phyloP scores from a whole-genome alignment of 352 stramenopile species.

The Globisporangium heterothallicum region DNA sequence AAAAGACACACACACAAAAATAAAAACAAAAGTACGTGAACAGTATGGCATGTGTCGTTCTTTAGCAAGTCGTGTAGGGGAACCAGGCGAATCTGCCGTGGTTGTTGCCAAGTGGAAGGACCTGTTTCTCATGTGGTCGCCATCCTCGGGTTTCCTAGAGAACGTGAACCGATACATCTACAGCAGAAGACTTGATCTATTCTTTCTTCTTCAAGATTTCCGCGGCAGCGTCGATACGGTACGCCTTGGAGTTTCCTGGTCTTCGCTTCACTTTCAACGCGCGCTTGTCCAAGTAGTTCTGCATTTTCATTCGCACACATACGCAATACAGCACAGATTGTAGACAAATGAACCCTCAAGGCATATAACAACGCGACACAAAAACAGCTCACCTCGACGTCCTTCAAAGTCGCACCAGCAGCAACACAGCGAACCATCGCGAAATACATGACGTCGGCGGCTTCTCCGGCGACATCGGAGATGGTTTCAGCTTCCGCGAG shows the following conservation, averaged over 20 bases:
- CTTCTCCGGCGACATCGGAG: slow-evolving; percentile 90
- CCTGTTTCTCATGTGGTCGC: too few species aligned
- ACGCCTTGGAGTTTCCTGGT: slow-evolving; percentile 84
- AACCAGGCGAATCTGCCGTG: too few species aligned
- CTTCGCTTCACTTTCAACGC: slow-evolving; percentile 90
- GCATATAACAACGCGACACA: slow-evolving; percentile 3
- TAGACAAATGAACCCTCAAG: background rate
- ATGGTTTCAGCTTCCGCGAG: slow-evolving; percentile 83
- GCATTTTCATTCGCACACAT: background rate
- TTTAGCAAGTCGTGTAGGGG: background rate
- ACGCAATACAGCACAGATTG: background rate
- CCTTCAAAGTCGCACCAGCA: slow-evolving; percentile 88
- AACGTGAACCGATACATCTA: too few species aligned
- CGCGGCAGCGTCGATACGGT: slow-evolving; percentile 77
- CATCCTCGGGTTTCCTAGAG: too few species aligned
- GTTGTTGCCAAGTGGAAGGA: too few species aligned
- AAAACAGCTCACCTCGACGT: slow-evolving; percentile 64
- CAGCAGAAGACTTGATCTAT: slow-evolving; percentile 7
- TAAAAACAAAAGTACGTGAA: slow-evolving; percentile 3
- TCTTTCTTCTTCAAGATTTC: slow-evolving; percentile 59
- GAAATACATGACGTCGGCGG: slow-evolving; percentile 97
- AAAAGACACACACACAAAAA: slow-evolving; percentile 3
- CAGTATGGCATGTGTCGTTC: background rate
- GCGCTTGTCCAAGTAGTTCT: slow-evolving; percentile 89
- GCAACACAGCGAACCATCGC: slow-evolving; percentile 91